These are phyloP conservation scores for Colletotrichum spaethianum DNA, from an alignment of 2,329 filamentous ascomycete genomes.

Conservation along the genomic window DNA sequence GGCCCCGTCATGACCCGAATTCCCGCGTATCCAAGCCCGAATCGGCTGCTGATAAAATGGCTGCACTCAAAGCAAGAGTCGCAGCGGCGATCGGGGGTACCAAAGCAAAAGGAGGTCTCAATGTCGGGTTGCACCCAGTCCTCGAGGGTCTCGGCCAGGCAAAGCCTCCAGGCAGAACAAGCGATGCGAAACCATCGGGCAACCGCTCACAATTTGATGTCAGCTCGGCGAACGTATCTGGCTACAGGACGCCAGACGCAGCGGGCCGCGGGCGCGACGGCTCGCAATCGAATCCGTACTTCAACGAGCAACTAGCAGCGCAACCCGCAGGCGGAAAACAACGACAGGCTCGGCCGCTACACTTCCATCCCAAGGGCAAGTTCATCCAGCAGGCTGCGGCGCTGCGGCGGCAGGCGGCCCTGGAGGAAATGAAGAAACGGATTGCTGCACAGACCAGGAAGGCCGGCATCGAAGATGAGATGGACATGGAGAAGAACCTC, in stretches of 20 bases:
- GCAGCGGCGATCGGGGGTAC: slow-evolving; percentile 78
- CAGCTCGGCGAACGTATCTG: slow-evolving; percentile 39
- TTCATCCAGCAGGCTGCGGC: slow-evolving; percentile 96
- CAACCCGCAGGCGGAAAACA: slow-evolving; percentile 71
- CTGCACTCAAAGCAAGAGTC: slow-evolving; percentile 84
- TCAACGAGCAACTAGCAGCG: slow-evolving; percentile 77
- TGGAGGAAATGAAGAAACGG: slow-evolving; percentile 95
- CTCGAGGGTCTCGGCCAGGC: slow-evolving; percentile 71
- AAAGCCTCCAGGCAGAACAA: slow-evolving; percentile 59
- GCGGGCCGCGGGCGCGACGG: slow-evolving; percentile 49
- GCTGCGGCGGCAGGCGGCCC: slow-evolving; percentile 85
- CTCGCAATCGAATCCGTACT: slow-evolving; percentile 79
- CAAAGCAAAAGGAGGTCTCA: slow-evolving; percentile 76
- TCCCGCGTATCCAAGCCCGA: slow-evolving; percentile 70
- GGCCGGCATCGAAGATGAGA: slow-evolving; percentile 93
- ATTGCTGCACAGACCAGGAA: slow-evolving; percentile 91
- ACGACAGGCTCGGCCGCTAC: slow-evolving; percentile 80
- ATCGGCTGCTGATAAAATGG: slow-evolving; percentile 76
- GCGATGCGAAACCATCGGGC: slow-evolving; percentile 44
- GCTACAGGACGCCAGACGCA: slow-evolving; percentile 51
- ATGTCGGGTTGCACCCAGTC: slow-evolving; percentile 83
- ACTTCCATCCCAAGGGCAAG: slow-evolving; percentile 97
- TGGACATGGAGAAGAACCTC: slow-evolving; percentile 91
- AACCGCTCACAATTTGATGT: slow-evolving; percentile 34
- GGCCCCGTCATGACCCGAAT: slow-evolving; percentile 68